phyloP scores from a whole-genome alignment of 2,329 filamentous ascomycete species.

The Pseudophaeomoniella oleicola region DNA sequence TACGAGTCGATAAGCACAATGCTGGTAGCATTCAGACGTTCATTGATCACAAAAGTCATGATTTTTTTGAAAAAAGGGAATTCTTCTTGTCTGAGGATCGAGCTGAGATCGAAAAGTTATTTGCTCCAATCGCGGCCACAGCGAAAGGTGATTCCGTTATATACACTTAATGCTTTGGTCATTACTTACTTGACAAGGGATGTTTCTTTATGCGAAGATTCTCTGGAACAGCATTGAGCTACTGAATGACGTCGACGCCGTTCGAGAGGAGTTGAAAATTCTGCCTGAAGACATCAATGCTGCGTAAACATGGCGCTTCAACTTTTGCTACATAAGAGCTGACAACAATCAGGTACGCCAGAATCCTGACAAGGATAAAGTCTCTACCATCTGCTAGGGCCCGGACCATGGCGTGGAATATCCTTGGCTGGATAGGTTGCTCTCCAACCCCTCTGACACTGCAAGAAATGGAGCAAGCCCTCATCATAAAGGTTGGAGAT shows the following conservation, averaged over 20 bases:
- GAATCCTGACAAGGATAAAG: conserved; percentile 4
- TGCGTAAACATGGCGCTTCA: conserved; percentile 16
- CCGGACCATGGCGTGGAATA: conserved; percentile 6
- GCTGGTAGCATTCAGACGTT: conserved; percentile 10
- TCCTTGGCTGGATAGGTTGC: conserved; percentile 12
- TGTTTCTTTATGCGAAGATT: conserved; percentile 19
- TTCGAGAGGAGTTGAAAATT: conserved; percentile 13
- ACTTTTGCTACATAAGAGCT: background rate
- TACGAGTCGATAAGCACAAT: conserved; percentile 12
- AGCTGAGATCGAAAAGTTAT: conserved; percentile 8
- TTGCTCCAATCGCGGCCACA: conserved; percentile 10
- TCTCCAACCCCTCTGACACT: conserved; percentile 8
- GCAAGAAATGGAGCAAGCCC: conserved; percentile 10
- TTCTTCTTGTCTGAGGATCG: conserved; percentile 7
- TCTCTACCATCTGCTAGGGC: background rate
- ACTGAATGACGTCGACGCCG: conserved; percentile 9
- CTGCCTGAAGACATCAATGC: conserved; percentile 16
- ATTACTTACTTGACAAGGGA: conserved; percentile 12
- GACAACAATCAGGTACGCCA: conserved; percentile 5
- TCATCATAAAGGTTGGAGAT: conserved; percentile 3
- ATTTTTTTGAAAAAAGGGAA: conserved; percentile 7
- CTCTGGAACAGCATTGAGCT: conserved; percentile 11
- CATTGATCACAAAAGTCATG: conserved; percentile 6
- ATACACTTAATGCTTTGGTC: background rate
- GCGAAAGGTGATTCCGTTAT: conserved; percentile 12